Evolutionary conservation across 208 protist species (phyloP).

Genomic region (Acanthamoeba royreba): DNA sequence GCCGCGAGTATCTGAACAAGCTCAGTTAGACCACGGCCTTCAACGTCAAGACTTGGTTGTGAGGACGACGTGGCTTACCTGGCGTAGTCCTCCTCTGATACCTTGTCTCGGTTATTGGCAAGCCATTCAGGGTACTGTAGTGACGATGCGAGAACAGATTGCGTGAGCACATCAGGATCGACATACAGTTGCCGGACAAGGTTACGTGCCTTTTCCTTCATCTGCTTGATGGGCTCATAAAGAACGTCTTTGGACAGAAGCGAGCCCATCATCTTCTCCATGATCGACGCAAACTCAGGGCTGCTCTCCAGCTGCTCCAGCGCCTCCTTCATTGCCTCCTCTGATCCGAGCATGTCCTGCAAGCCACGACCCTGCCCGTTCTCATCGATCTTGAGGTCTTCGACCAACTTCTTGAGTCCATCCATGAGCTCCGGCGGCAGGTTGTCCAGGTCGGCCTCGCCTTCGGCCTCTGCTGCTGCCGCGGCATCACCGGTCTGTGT

Average conservation of each 20-base stretch:
- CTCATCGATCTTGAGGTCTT: neutral
- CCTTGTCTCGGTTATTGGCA: constrained; percentile 16
- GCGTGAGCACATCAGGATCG: neutral
- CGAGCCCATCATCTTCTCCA: constrained; percentile 44
- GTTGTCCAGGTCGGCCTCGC: constrained; percentile 9
- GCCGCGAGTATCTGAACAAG: neutral
- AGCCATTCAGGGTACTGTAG: constrained; percentile 41
- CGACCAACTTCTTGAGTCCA: constrained; percentile 25
- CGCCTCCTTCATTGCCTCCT: constrained; percentile 30
- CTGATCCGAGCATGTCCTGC: neutral
- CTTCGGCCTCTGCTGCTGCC: neutral
- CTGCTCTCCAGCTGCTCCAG: constrained; percentile 30
- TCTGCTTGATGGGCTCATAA: constrained; percentile 49
- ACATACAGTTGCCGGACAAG: neutral
- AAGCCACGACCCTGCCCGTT: neutral
- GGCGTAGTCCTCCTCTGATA: neutral
- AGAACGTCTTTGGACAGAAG: constrained; percentile 38
- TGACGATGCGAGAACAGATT: neutral
- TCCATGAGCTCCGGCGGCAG: constrained; percentile 41
- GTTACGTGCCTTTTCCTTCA: constrained; percentile 15
- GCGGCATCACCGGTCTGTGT: neutral
- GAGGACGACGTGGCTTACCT: neutral
- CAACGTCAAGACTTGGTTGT: too few relatives aligned
- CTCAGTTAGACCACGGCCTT: too few relatives aligned
- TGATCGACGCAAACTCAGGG: constrained; percentile 9